phyloP scores from a whole-genome alignment of 106 monocot species.

The Amphibolis antarctica region DNA sequence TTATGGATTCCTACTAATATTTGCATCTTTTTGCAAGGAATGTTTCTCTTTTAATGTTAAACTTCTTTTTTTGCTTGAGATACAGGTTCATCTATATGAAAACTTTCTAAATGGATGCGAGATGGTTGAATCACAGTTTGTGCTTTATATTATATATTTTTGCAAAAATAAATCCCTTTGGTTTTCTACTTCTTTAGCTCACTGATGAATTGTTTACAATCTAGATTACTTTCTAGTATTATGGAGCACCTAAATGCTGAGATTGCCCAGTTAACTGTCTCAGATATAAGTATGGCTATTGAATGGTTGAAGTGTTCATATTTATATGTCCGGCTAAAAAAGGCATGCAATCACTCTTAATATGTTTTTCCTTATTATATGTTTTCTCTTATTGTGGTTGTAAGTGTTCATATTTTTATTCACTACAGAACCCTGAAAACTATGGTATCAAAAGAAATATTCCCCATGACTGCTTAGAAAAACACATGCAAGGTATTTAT shows the following conservation, averaged over 20 bases:
- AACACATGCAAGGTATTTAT: constrained; percentile 66
- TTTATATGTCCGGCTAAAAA: constrained; percentile 85
- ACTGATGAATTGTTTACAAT: neutral
- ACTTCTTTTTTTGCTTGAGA: constrained; percentile 3
- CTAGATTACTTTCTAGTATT: constrained; percentile 69
- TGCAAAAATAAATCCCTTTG: neutral
- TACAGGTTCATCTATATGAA: constrained; percentile 89
- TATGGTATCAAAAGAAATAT: constrained; percentile 76
- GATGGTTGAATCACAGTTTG: constrained; percentile 98
- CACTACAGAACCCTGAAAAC: constrained; percentile 76
- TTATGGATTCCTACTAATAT: neutral
- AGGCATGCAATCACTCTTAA: constrained; percentile 27
- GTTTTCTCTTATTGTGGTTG: neutral
- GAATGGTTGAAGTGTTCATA: constrained; percentile 95
- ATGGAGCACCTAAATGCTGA: constrained; percentile 92
- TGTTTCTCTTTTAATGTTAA: neutral
- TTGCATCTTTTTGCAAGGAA: neutral
- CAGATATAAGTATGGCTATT: constrained; percentile 86
- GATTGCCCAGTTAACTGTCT: constrained; percentile 78
- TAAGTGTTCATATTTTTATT: neutral
- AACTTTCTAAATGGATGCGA: constrained; percentile 95
- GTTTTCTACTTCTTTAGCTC: neutral
- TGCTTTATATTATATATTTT: constrained; percentile 2
- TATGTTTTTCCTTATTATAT: neutral
- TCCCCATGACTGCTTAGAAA: constrained; percentile 51